A percentile compares a stretch with the other conserved stretches of the same genome.
Evolutionary conservation across 1,284 basidiomycete genomes (phyloP).

Genomic region (Laetiporus sulphureus): DNA sequence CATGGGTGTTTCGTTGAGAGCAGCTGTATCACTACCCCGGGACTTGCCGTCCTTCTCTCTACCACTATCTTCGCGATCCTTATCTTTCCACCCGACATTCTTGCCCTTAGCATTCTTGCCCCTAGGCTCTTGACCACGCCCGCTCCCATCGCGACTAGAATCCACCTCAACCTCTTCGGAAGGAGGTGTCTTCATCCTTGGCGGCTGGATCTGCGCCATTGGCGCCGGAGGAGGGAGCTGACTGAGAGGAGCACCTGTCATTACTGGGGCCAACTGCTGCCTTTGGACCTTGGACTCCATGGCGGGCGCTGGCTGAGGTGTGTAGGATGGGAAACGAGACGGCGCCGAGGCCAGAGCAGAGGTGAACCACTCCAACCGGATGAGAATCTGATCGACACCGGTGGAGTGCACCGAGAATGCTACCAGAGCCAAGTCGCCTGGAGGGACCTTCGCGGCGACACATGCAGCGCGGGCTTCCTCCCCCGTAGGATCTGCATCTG

Average conservation of each 20-base stretch:
- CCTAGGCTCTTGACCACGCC: conserved; percentile 43
- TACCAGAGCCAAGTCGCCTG: conserved; percentile 70
- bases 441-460: conserved; percentile 67
- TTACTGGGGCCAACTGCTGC: conserved; percentile 23
- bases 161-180: conserved; percentile 68
- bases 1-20: conserved; percentile 45
- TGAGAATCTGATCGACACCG: conserved; percentile 78
- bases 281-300: conserved; percentile 35
- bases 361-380: conserved; percentile 78
- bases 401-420: conserved; percentile 78
- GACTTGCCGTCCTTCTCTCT: conserved; percentile 41
- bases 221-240: conserved; percentile 25
- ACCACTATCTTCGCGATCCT: conserved; percentile 34
- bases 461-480: conserved; percentile 77
- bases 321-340: conserved; percentile 58
- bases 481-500: conserved; percentile 70
- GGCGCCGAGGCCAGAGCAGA: conserved; percentile 45
- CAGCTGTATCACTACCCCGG: conserved; percentile 30
- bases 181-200: conserved; percentile 54
- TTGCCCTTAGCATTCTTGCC: conserved; percentile 50
- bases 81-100: conserved; percentile 59
- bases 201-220: conserved; percentile 31
- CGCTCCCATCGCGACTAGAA: conserved; percentile 46
- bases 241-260: conserved; percentile 12
- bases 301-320: conserved; percentile 15